Base-by-base conservation (phyloP, 129 eudicot species). In the Mikania micrantha region DNA sequence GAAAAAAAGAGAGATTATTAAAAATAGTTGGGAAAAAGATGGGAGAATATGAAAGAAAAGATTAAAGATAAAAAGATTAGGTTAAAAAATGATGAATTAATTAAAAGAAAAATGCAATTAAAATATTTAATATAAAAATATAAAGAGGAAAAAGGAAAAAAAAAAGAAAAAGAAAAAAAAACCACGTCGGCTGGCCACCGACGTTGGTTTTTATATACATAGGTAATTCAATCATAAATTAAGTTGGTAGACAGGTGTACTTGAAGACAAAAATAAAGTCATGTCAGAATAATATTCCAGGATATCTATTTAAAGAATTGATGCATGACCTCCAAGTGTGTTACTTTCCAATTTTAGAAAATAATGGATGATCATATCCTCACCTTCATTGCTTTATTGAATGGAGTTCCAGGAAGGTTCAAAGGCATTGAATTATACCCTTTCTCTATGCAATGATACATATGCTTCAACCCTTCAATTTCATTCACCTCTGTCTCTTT, bases 351-450 rank as follows among this genome's bases (percentile, higher is more conserved):
- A 6, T 49, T 62, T 61, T 62, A 4, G 69, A 61, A 62, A 17
- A 15, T 35, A 49, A 61, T 36, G 50, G 0, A 62, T 19, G n/a
- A 32, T 60, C 25, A 34, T 40, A 36, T 29, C 48, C 19, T 71
- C 61, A 87, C 97, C 87, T 88, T 92, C 89, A 84, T 80, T 3
- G 98, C 84, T 72, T 78, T 85, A 70, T 80, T 60, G 62, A 81
- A 92, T 28, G 82, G 81, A 45, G 95, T 92, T 56, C 98, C 95
- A 5, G 91, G 96, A 34, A 92, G 68, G 81, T 85, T 56, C 66
- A 92, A 40, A 45, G 98, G 95, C 98, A 92, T 88, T 36, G 98
- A 92, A 68, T 92, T 92, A 83, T 88, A 92, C 15, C 98, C 98
- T 71, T 80, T 82, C 80, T 88, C 98, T 44, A 92, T 69, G 39